Evolutionary conservation across 2,329 filamentous ascomycete species (phyloP).

Genomic region (Epichloe typhina): DNA sequence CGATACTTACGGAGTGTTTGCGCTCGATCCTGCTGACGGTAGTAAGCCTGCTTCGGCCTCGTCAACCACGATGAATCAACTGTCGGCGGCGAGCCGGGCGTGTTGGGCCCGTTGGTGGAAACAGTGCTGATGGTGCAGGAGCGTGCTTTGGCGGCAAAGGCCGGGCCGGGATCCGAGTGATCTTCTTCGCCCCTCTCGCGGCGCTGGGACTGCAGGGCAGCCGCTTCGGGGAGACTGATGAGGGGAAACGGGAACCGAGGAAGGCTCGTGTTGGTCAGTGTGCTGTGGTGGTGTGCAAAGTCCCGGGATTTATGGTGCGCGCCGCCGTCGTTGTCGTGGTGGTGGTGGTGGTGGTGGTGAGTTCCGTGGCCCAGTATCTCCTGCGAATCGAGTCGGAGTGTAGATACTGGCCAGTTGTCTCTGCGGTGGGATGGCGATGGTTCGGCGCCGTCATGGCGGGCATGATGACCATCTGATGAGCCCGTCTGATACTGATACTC

Average conservation of each 20-base stretch:
- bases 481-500: not conserved
- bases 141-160: conserved; percentile 16
- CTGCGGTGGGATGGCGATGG: not conserved
- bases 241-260: conserved; percentile 22
- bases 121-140: conserved; percentile 19
- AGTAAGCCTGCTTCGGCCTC: not conserved
- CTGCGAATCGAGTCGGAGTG: conserved; percentile 2
- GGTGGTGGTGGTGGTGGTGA: not conserved
- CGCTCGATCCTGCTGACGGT: not conserved
- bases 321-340: not conserved
- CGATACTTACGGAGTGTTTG: conserved; percentile 2
- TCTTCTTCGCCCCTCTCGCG: conserved; percentile 23
- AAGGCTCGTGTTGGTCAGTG: conserved; percentile 9
- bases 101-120: conserved; percentile 14
- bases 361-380: conserved; percentile 4
- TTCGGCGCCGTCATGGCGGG: not conserved
- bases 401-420: not conserved
- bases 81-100: conserved; percentile 13
- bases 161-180: conserved; percentile 18
- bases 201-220: conserved; percentile 19
- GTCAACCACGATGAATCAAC: conserved; percentile 4
- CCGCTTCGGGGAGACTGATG: conserved; percentile 25
- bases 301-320: not conserved
- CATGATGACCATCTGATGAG: not conserved
- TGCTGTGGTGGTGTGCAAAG: conserved; percentile 12